Evolutionary conservation across 192 early-diverging fungal species (phyloP).

Genomic region (Coemansia sp.): DNA sequence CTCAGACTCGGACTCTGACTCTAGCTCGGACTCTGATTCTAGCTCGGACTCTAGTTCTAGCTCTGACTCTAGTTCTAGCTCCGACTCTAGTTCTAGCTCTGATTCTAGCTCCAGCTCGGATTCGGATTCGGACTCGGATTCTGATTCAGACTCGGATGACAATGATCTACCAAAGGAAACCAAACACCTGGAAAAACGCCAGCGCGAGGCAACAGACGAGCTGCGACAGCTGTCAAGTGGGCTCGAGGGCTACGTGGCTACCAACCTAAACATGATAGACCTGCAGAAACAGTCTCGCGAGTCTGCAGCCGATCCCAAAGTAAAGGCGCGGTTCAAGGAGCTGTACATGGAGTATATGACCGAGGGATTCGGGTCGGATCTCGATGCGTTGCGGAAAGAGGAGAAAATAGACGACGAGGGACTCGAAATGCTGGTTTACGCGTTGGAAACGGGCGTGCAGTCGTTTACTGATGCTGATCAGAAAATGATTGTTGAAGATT

Average conservation of each 20-base stretch:
- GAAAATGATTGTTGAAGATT: constrained; percentile 29
- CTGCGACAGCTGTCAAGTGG: constrained; percentile 11
- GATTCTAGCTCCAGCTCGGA: constrained; percentile 3
- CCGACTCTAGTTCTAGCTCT: constrained; percentile 1
- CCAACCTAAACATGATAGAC: constrained; percentile 36
- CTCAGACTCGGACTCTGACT: constrained; percentile 7
- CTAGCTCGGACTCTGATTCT: neutral
- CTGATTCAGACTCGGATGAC: constrained; percentile 7
- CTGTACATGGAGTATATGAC: constrained; percentile 51
- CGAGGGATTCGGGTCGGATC: constrained; percentile 45
- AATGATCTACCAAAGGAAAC: constrained; percentile 9
- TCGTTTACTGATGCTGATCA: constrained; percentile 32
- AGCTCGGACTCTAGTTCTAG: neutral
- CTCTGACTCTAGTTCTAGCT: constrained; percentile 12
- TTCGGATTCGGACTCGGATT: constrained; percentile 13
- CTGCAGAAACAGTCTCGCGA: constrained; percentile 12
- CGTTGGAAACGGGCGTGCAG: constrained; percentile 31
- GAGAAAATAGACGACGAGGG: constrained; percentile 35
- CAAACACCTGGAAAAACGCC: constrained; percentile 16
- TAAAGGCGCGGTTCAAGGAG: constrained; percentile 34
- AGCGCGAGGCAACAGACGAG: constrained; percentile 9
- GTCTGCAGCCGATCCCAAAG: constrained; percentile 12
- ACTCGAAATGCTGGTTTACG: constrained; percentile 44
- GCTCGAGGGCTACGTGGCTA: constrained; percentile 29
- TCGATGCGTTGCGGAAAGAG: constrained; percentile 41